phyloP scores from a whole-genome alignment of 345 rosid genomes.

The Camelina sativa region DNA sequence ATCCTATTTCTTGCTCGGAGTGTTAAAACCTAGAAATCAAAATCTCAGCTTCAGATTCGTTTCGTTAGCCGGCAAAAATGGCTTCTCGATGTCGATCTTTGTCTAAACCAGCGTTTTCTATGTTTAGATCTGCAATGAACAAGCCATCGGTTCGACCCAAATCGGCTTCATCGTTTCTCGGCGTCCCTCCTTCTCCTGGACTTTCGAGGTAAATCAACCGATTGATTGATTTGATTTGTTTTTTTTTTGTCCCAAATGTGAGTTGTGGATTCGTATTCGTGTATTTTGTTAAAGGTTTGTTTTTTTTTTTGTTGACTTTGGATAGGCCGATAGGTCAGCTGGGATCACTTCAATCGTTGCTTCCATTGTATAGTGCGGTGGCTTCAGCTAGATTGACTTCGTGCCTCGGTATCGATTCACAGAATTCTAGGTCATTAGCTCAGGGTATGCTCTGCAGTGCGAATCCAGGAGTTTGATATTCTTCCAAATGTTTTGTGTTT shows the following conservation, averaged over 20 bases:
- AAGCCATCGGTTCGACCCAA: constrained; percentile 58
- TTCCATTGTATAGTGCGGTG: constrained; percentile 80
- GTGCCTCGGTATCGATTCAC: constrained; percentile 82
- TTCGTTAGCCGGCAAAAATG: constrained; percentile 50
- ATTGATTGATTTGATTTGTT: neutral
- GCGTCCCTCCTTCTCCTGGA: constrained; percentile 51
- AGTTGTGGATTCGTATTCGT: neutral
- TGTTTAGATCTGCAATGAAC: constrained; percentile 58
- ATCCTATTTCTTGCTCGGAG: constrained; percentile 3
- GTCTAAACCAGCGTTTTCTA: constrained; percentile 57
- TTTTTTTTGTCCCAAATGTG: constrained; percentile 10
- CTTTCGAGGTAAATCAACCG: constrained; percentile 46
- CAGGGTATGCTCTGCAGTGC: constrained; percentile 99
- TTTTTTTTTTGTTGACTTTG: constrained; percentile 37
- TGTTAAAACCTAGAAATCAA: constrained; percentile 23
- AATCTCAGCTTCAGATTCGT: constrained; percentile 19
- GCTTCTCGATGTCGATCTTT: constrained; percentile 78
- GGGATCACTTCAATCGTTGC: constrained; percentile 80
- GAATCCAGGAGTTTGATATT: constrained; percentile 92
- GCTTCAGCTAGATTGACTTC: constrained; percentile 88
- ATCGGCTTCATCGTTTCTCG: constrained; percentile 49
- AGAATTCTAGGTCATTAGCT: constrained; percentile 81
- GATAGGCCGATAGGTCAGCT: constrained; percentile 66
- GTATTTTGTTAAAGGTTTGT: neutral
- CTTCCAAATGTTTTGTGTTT: constrained; percentile 61